Base-by-base conservation (phyloP, 805 yeast genomes). In the Isabelozyma heimii region DNA sequence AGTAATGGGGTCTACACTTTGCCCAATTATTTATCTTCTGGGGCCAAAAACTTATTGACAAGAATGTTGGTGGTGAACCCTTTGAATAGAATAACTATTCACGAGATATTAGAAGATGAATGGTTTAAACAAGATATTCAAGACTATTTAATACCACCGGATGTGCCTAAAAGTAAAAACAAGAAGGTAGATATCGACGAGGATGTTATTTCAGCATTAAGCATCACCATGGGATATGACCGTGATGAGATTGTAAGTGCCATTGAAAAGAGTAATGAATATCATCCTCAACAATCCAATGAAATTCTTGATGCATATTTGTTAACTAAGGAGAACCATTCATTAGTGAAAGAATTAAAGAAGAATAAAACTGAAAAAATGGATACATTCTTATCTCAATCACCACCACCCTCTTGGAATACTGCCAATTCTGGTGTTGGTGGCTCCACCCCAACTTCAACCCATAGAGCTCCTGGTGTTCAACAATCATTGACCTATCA, bases 61-160 rank as follows among this genome's bases (percentile, higher is more conserved):
- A 82, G 86, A 63, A 92, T 92, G 97, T 79, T 91, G 49, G 96
- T 91, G 53, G 98, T 92, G 27, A 91, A 91, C 63, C 97, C 98
- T 35, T 75, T 91, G 63, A 90, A 91, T 64, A 83, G 98, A 72
- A 91, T 92, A 52, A 91, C 97, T 10, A 89, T 92, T 43, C 89
- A 84, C 61, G 97, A 89, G 64, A 89, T 92, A 42, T 84, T 91
- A 85, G 87, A 90, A 61, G 97, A 92, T 65, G 91, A 88, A 54
- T 91, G 98, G 98, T 91, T 91, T 70, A 84, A 82, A 56, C 82
- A 81, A 9, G 90, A 82, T 47, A 81, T 92, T 54, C 89, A 92
- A 28, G 90, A 85, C 30, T 89, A 90, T 62, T 77, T 91, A 52
- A 71, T 85, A 47, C 89, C 94, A 5, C 80, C 80, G 38, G 82